Evolutionary conservation across 257 asterid species (phyloP).

Genomic region (Solanum paucissectum): DNA sequence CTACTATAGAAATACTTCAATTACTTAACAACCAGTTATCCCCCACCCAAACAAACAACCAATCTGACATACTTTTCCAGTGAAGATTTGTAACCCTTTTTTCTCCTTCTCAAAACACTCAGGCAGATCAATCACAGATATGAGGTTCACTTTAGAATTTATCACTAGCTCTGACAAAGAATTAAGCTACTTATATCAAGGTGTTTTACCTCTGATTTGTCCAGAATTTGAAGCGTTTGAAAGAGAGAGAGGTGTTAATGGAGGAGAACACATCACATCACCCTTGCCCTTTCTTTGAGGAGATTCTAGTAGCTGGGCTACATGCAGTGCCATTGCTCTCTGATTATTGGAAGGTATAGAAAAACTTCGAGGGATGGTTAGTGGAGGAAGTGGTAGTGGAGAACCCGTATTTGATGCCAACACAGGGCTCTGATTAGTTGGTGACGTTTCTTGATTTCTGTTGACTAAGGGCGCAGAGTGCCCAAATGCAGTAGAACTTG

Average conservation of each 20-base stretch:
- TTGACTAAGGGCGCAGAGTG: slow-evolving; percentile 72
- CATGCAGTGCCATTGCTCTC: slow-evolving; percentile 32
- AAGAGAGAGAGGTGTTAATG: slow-evolving; percentile 66
- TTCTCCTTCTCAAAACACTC: background rate
- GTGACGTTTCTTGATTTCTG: slow-evolving; percentile 53
- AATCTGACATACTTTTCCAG: background rate
- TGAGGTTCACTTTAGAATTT: background rate
- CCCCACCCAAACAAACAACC: background rate
- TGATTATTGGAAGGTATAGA: slow-evolving; percentile 61
- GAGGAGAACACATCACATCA: slow-evolving; percentile 58
- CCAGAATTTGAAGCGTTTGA: slow-evolving; percentile 46
- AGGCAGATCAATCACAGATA: background rate
- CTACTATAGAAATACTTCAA: background rate
- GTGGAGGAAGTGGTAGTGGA: slow-evolving; percentile 66
- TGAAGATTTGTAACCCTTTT: background rate
- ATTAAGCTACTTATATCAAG: background rate
- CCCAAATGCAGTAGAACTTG: slow-evolving; percentile 37
- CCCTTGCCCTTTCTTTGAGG: slow-evolving; percentile 31
- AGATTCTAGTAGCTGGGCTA: slow-evolving; percentile 49
- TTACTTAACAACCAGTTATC: background rate
- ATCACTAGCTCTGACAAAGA: background rate
- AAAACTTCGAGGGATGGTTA: slow-evolving; percentile 69
- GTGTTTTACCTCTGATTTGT: slow-evolving; percentile 55
- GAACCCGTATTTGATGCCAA: slow-evolving; percentile 42
- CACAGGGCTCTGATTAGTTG: slow-evolving; percentile 39